Conservation (phyloP, 2,329 filamentous ascomycete genomes). For the Camptophora hylomeconis region DNA sequence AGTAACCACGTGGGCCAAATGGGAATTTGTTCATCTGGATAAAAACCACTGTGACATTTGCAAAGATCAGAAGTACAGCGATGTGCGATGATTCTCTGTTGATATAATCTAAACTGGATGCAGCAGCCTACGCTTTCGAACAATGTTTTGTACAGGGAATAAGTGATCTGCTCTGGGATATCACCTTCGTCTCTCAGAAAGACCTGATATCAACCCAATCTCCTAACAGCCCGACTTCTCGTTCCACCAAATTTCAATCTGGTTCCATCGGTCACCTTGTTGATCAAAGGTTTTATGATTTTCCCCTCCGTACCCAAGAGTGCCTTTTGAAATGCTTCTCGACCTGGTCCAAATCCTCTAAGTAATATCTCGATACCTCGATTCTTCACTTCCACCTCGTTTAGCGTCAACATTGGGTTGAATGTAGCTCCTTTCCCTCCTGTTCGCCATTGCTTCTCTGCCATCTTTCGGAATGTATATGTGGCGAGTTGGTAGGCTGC, state of each 20-base stretch:
- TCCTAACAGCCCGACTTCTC: slow-evolving; percentile 70
- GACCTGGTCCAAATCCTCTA: slow-evolving; percentile 71
- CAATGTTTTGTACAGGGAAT: too few species aligned
- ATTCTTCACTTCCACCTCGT: slow-evolving; percentile 58
- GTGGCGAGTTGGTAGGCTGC: slow-evolving; percentile 80
- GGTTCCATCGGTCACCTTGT: slow-evolving; percentile 71
- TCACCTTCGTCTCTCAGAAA: too few species aligned
- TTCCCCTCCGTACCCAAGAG: slow-evolving; percentile 76
- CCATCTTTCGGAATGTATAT: slow-evolving; percentile 70
- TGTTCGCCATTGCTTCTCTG: slow-evolving; percentile 64
- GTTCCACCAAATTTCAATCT: slow-evolving; percentile 92
- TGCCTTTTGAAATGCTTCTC: slow-evolving; percentile 83
- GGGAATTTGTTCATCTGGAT: slow-evolving; percentile 9
- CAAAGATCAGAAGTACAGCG: too few species aligned
- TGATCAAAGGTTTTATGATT: slow-evolving; percentile 59
- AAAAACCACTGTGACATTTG: too few species aligned
- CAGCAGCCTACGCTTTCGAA: too few species aligned
- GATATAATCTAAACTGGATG: too few species aligned
- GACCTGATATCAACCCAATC: slow-evolving; percentile 54
- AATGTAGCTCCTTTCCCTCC: slow-evolving; percentile 53
- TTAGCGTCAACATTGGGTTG: slow-evolving; percentile 58
- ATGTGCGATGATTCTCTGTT: too few species aligned
- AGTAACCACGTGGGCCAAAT: too few species aligned
- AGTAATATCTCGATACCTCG: slow-evolving; percentile 65
- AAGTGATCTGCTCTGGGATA: too few species aligned